Percentiles rank a stretch among this genome's conserved stretches.
phyloP scores from a whole-genome alignment of 148 eudicot genomes.

The Vaccinium vitisidaea region DNA sequence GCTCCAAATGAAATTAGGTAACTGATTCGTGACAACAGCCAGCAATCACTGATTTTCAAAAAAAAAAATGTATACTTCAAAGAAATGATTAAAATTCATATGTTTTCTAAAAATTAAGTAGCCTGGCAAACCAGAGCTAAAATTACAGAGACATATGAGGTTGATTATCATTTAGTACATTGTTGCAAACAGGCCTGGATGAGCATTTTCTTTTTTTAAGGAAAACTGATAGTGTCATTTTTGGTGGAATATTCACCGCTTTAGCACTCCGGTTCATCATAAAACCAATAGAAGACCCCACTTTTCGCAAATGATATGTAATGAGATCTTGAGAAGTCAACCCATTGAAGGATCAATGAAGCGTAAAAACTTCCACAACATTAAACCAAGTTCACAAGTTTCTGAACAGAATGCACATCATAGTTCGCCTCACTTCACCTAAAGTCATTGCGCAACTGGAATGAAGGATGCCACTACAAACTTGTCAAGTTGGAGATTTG shows the following conservation, averaged over 20 bases:
- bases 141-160: not conserved
- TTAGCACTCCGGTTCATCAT: not conserved
- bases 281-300: not conserved
- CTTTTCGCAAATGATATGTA: not conserved
- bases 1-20: not conserved
- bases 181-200: not conserved
- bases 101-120: constrained; percentile 10
- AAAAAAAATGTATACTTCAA: not conserved
- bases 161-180: not conserved
- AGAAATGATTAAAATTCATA: not conserved
- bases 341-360: not conserved
- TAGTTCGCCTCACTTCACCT: not conserved
- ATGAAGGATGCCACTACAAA: not conserved
- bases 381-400: not conserved
- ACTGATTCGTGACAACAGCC: not conserved
- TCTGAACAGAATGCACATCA: not conserved
- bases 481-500: not conserved
- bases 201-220: not conserved
- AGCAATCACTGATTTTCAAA: not conserved
- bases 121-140: not conserved
- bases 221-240: not conserved
- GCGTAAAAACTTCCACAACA: not conserved
- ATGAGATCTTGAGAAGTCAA: not conserved
- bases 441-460: not conserved
- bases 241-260: not conserved